phyloP scores from a whole-genome alignment of 73 alveolate genomes.

The Paramecium octaurelia region DNA sequence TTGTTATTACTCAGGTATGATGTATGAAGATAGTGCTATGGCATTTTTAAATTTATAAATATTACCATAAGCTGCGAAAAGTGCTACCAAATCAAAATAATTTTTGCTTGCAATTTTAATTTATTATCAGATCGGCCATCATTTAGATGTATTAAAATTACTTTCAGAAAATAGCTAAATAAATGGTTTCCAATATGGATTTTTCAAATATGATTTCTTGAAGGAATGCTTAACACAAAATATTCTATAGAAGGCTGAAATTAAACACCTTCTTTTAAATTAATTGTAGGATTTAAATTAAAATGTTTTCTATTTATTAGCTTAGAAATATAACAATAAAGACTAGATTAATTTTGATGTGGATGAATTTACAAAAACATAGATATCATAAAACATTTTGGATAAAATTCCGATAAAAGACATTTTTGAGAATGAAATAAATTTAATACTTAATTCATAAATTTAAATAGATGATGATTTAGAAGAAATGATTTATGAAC shows the following conservation, averaged over 20 bases:
- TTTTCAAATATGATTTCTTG: not conserved
- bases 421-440: not conserved
- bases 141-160: not conserved
- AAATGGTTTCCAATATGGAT: not conserved
- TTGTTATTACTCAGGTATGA: constrained; percentile 74
- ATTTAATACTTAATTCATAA: not conserved
- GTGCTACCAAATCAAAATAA: not conserved
- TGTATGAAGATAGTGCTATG: not conserved
- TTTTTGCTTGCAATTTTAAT: not conserved
- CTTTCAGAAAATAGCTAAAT: too few species aligned
- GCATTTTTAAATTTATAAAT: not conserved
- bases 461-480: not conserved
- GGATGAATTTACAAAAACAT: not conserved
- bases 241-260: not conserved
- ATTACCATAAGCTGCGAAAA: not conserved
- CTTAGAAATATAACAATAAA: not conserved
- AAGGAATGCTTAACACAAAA: not conserved
- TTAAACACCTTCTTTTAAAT: not conserved
- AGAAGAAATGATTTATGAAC: not conserved
- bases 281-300: not conserved
- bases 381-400: not conserved
- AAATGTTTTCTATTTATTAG: not conserved
- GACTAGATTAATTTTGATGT: not conserved
- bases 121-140: not conserved
- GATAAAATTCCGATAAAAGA: not conserved